Percentiles rank a stretch among this genome's conserved stretches.
Conservation (phyloP, 371 early-diverging fungal genomes). For the Rhizopus stolonifer region DNA sequence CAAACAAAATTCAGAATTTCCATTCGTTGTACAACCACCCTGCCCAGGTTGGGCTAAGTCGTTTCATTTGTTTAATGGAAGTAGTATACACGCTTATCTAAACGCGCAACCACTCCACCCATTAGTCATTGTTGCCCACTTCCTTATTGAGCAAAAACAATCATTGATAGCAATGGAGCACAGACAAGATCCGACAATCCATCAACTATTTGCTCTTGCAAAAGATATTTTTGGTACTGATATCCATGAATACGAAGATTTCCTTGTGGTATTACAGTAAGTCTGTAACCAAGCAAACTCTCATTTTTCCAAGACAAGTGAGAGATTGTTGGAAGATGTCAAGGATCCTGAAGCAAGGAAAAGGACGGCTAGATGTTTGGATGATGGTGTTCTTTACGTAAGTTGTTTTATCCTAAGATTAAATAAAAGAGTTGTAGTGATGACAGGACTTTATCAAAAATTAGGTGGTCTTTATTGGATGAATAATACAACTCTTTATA, state of each 20-base stretch:
- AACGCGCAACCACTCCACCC: neutral
- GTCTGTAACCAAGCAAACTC: constrained; percentile 7
- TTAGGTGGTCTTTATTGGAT: too few species aligned
- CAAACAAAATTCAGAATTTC: neutral
- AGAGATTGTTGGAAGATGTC: constrained; percentile 14
- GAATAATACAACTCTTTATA: too few species aligned
- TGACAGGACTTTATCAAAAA: too few species aligned
- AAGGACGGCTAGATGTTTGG: constrained; percentile 9
- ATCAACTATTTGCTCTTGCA: constrained; percentile 1
- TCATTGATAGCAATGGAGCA: constrained; percentile 1
- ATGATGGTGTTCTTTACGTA: constrained; percentile 7
- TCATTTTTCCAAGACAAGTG: constrained; percentile 6
- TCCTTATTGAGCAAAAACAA: constrained; percentile 5
- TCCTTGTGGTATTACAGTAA: constrained; percentile 4
- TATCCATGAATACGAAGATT: neutral
- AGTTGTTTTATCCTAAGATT: too few species aligned
- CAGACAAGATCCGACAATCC: constrained; percentile 1
- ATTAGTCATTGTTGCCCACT: constrained; percentile 3
- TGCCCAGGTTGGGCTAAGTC: constrained; percentile 7
- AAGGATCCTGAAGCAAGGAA: constrained; percentile 6
- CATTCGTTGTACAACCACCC: constrained; percentile 2
- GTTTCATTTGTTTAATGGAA: constrained; percentile 5
- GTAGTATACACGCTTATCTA: constrained; percentile 3
- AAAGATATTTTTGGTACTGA: constrained; percentile 3
- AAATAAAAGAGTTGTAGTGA: too few species aligned